Evolutionary conservation across 352 stramenopile genomes (phyloP), one percentile per base, ranked within the genome.

Genomic region (Globisporangium yorkense): DNA sequence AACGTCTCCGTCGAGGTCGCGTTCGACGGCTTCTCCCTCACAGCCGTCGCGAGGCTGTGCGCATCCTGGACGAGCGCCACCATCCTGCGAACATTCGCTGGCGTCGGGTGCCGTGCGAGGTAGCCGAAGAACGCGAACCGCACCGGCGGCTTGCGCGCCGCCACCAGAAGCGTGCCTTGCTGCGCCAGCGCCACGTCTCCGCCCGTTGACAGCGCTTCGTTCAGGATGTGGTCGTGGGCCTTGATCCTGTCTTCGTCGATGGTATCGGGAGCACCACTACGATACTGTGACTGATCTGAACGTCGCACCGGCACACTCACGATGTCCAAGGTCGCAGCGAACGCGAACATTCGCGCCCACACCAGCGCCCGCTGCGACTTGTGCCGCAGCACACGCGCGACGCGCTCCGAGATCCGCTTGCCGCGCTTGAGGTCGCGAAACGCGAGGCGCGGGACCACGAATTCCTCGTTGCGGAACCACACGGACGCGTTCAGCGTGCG

Each of bases 381-480:
- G 10, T 9, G 24, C 13, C 58, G 56, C n/a, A 68, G 39, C 15
- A 48, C 27, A 43, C 33, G n/a, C 6, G 39, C 31, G 8, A 68
- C 54, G 21, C 49, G 64, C 24, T 50, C 40, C 1, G 40, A 44
- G 31, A 72, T 15, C 2, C 31, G 39, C 18, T 64, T 67, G 2
- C 71, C 71, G 15, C 62, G 61, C 37, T 43, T 50, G 0, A 77
- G 45, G 2, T 72, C 65, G 2, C 56, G 29, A 20, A 64, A 62
- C 7, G 51, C 15, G 1, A 77, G 15, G 2, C 44, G 52, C 9
- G 72, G 69, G 3, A 80, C 61, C 12, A 71, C 46, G 51, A 85
- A 85, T 41, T 85, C 73, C 18, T 62, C 46, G 18, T 63, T 57
- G 4, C 61, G 56, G 61, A 79, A 77, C 75, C 75, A 85, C 5